These are phyloP conservation scores for Quercus agrifolia DNA, from an alignment of 306 rosid species.

Conservation along the genomic window DNA sequence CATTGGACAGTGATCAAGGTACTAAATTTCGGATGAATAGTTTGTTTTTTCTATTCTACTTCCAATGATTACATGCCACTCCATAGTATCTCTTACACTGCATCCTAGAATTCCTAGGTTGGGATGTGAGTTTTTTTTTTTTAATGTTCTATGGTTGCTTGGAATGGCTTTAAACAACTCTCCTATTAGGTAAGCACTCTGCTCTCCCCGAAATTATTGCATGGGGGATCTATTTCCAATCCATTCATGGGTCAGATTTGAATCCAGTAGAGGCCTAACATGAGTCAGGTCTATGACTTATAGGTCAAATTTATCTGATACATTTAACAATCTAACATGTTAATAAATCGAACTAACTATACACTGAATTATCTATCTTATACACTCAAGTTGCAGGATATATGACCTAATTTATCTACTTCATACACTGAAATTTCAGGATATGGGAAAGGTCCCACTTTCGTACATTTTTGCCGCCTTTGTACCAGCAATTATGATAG, in stretches of 20 bases:
- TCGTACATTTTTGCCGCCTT: constrained; percentile 63
- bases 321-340: not conserved
- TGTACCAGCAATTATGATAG: constrained; percentile 78
- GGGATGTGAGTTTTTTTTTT: no score
- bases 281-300: not conserved
- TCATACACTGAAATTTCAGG: constrained; percentile 30
- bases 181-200: not conserved
- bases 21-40: not conserved
- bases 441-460: constrained; percentile 71
- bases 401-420: not conserved
- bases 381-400: not conserved
- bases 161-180: not conserved
- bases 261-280: not conserved
- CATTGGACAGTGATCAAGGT: constrained; percentile 75
- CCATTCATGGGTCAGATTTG: not conserved
- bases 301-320: not conserved
- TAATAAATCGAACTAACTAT: not conserved
- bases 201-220: no score
- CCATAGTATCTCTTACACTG: not conserved
- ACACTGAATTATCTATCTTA: not conserved
- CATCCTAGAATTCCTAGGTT: not conserved
- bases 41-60: not conserved
- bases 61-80: not conserved
- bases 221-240: not conserved
- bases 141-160: not conserved